A percentile compares a stretch with the other conserved stretches of the same genome.
Conservation (phyloP, 75 land plant genomes). For the Picea glauca region DNA sequence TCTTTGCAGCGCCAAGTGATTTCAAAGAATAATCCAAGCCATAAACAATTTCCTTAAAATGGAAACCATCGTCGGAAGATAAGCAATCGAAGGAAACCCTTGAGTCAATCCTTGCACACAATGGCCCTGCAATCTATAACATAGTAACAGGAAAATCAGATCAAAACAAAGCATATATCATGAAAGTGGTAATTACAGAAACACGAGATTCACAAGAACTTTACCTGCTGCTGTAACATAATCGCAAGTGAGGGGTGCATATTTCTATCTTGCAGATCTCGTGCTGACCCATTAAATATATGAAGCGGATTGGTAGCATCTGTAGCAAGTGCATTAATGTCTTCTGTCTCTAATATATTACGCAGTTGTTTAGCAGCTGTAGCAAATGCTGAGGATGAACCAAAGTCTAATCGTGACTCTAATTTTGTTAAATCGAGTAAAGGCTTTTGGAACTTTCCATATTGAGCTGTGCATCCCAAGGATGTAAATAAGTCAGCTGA, state of each 20-base stretch:
- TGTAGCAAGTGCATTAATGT: constrained; percentile 21
- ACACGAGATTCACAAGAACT: neutral
- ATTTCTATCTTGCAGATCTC: neutral
- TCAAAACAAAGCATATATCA: neutral
- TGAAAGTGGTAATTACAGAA: neutral
- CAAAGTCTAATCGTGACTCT: constrained; percentile 27
- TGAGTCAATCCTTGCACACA: constrained; percentile 37
- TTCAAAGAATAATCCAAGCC: constrained; percentile 38
- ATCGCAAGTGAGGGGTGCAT: constrained; percentile 22
- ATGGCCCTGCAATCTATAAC: constrained; percentile 27
- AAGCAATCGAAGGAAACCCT: constrained; percentile 27
- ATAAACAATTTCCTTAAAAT: constrained; percentile 26
- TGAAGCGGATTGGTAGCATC: neutral
- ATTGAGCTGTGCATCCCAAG: constrained; percentile 27
- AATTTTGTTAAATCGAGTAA: constrained; percentile 34
- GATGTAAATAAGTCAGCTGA: constrained; percentile 35
- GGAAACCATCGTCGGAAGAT: constrained; percentile 9
- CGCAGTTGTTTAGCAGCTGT: constrained; percentile 3
- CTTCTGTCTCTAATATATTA: constrained; percentile 1
- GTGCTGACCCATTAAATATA: neutral
- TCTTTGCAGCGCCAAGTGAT: constrained; percentile 32
- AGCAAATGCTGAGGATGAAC: constrained; percentile 27
- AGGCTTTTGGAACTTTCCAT: constrained; percentile 26
- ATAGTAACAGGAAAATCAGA: constrained; percentile 1
- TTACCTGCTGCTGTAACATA: constrained; percentile 36